These are phyloP conservation scores for Calvatia gigantea DNA, from an alignment of 768 basidiomycete genomes.

Conservation along the genomic window DNA sequence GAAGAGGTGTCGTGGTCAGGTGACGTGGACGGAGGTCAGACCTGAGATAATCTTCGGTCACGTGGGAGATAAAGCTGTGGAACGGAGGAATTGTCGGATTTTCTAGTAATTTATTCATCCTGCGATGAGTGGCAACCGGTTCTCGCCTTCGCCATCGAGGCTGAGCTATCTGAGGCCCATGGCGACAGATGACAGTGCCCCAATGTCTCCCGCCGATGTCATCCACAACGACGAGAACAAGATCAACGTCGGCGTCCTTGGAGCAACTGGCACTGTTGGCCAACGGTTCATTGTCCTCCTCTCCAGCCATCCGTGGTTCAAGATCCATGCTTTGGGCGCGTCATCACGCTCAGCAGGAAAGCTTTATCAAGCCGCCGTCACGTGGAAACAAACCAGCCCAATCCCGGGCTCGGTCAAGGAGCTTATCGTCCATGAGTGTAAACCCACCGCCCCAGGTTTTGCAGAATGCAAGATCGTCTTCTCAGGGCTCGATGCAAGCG, in stretches of 20 bases:
- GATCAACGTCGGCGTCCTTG: constrained; percentile 69
- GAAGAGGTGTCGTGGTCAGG: not conserved
- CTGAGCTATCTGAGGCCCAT: not conserved
- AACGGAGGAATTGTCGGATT: constrained; percentile 16
- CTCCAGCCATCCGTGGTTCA: constrained; percentile 86
- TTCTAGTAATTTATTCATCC: constrained; percentile 1
- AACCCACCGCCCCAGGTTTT: constrained; percentile 61
- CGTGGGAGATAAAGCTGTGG: constrained; percentile 10
- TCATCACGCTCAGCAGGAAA: constrained; percentile 86
- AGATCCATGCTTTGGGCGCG: constrained; percentile 83
- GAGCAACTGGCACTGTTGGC: constrained; percentile 93
- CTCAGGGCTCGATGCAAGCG: constrained; percentile 94
- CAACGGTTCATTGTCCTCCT: constrained; percentile 93
- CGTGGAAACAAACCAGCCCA: constrained; percentile 84
- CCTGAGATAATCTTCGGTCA: constrained; percentile 1
- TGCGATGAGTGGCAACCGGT: not conserved
- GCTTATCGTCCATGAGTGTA: constrained; percentile 73
- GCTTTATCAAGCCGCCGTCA: constrained; percentile 64
- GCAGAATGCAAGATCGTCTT: constrained; percentile 83
- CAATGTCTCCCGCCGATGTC: not conserved
- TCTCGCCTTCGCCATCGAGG: constrained; percentile 3
- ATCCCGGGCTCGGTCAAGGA: constrained; percentile 64
- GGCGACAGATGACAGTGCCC: not conserved
- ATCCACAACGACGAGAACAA: not conserved
- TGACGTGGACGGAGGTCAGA: not conserved